Evolutionary conservation across 2,329 filamentous ascomycete species (phyloP), one percentile per base, ranked within the genome.

Genomic region (Phyllosticta citrichinensis): DNA sequence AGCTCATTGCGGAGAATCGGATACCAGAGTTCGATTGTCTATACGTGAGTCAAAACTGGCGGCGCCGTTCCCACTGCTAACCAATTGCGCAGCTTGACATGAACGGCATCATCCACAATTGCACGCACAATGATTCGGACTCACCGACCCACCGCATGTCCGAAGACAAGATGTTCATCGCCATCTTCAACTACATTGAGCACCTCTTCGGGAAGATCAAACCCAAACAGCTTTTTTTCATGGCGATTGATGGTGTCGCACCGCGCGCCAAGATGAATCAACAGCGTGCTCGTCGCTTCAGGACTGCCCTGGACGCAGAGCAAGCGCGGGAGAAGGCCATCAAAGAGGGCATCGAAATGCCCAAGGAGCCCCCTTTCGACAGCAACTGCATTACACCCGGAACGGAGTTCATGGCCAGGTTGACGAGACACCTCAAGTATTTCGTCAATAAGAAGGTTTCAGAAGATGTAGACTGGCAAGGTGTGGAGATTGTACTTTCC

Each of bases 21-120:
- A 99, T 99, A 75, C 94, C 94, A 65, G 95, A 99, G 76, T 99
- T 99, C 77, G 94, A 99, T 76, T 94, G 90, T 76, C 85, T 99
- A 64, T 99, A 99, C 77, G 85, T 88, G 73, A 70, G 82, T 69
- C 22, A 14, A 8, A 52, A 6, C 33, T 52, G 14, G 33, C 20
- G 19, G 11, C 40, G 14, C 9, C 11, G 17, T 11, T n/a, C 25
- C 33, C 5, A 22, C n/a, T 22, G 55, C 60, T 62, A 22, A 61
- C 8, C 11, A 12, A 27, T 19, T 6, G 5, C 53, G n/a, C 56
- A 87, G 85, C 81, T 95, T 68, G 90, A 95, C 71, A 99, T 99
- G 94, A 99, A 99, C 76, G 94, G 94, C 67, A 99, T 99, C 74
- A 99, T 99, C 70, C 93, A 99, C 77, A 99, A 99, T 75, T 99